Base-by-base conservation (phyloP, 768 basidiomycete genomes). In the Suillus cothurnatus region DNA sequence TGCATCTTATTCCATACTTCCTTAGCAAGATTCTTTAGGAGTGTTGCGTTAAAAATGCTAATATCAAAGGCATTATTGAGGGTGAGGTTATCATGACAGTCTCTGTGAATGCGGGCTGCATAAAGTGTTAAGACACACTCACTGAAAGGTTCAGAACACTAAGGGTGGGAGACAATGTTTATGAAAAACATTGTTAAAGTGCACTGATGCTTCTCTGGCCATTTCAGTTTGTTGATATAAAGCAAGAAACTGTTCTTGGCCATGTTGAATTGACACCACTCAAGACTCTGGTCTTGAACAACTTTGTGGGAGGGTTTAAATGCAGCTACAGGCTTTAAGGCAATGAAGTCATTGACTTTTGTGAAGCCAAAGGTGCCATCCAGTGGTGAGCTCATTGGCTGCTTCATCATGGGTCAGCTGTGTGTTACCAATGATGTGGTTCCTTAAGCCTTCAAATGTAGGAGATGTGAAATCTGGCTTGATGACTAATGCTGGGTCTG, bases 251-350 rank as follows among this genome's bases (percentile, higher is more conserved):
- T 34, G 11, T 65, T 68, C 12, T 69, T 71, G 0, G 67, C 76
- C 0, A 70, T 41, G 0, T 68, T 36, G 23, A 76, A 68, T 6
- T 76, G 69, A 0, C 23, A 12, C 63, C 71, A 71, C 2, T 67
- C n/a, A 14, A 76, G 68, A 0, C 71, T 52, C 1, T 68, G 63
- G 64, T 76, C 71, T 0, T n/a, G 47, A 0, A 67, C 32, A 0
- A 55, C 69, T 5, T 67, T 61, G 8, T 26, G 45, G 1, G 72
- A 76, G 0, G 73, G 66, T 21, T 67, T 68, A 57, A 68, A 58
- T 0, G 71, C 62, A 2, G 73, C 57, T 0, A 68, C 38, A 0
- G 71, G 70, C 2, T 63, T 28, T 34, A 34, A 8, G 32, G 32
- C 6, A 7, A 34, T 34, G 32, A 34, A 34, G 32, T 34, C 6